Evolutionary conservation across 148 eudicot species (phyloP).

Genomic region (Gaultheria prostrata): DNA sequence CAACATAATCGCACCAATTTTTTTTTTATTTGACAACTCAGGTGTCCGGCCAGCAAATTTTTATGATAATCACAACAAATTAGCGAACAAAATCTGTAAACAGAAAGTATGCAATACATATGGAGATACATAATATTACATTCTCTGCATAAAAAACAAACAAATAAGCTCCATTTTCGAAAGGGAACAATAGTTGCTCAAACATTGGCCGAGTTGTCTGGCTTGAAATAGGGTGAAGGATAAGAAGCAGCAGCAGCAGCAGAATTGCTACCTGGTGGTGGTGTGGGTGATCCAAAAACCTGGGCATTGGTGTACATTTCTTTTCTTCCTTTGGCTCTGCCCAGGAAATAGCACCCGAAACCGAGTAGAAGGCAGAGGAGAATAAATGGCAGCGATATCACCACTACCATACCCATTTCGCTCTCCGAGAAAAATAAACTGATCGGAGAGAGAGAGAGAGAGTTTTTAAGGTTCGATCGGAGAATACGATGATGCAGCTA

Average conservation of each 20-base stretch:
- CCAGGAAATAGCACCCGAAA: slow-evolving; percentile 49
- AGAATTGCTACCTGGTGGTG: slow-evolving; percentile 31
- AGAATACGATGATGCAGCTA: neutral
- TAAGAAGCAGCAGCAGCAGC: neutral
- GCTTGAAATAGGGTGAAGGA: slow-evolving; percentile 27
- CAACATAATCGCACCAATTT: no score
- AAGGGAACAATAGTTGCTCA: slow-evolving; percentile 1
- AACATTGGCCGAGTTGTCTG: slow-evolving; percentile 28
- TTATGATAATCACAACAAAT: neutral
- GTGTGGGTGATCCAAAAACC: slow-evolving; percentile 38
- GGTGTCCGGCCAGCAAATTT: no score
- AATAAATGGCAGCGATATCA: slow-evolving; percentile 48
- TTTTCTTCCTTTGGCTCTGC: slow-evolving; percentile 47
- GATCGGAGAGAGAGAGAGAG: slow-evolving; percentile 1
- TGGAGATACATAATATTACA: neutral
- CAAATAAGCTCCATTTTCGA: neutral
- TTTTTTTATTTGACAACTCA: no score
- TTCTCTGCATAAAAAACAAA: neutral
- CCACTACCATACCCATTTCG: slow-evolving; percentile 53
- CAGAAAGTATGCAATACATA: neutral
- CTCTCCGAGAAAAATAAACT: no score
- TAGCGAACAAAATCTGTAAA: neutral
- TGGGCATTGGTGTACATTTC: slow-evolving; percentile 35
- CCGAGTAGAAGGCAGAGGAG: slow-evolving; percentile 42
- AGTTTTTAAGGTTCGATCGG: neutral